Evolutionary conservation across 2,329 filamentous ascomycete genomes (phyloP), one percentile per base, ranked within the genome.

Genomic region (Aspergillus aculeatus): DNA sequence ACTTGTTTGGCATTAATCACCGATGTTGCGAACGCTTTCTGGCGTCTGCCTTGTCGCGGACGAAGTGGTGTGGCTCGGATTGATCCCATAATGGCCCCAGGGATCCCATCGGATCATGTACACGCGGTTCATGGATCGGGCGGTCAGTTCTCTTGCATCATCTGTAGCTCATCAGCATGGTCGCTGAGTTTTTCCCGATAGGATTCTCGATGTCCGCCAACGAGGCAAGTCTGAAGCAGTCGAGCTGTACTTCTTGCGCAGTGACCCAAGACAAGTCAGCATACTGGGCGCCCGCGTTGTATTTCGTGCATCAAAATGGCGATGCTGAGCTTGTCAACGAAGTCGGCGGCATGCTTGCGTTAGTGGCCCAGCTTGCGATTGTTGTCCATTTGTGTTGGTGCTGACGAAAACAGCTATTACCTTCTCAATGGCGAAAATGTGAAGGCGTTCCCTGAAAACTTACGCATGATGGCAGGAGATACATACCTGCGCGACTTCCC

Each of bases 41-140:
- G 91, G 91, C 91, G 92, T 72, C 90, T 96, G 84, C 89, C 91
- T 69, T 96, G 92, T 76, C 89, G 85, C 66, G 87, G 86, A 58
- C 83, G 84, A 50, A 81, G 87, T 65, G 90, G 87, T 63, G 74
- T 91, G 59, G 89, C 86, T 53, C 85, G 91, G 59, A 81, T 96
- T 47, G 92, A 96, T 71, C 92, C 92, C 19, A 81, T 96, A 58
- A 82, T 95, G 58, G 82, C 85, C 60, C 83, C 83, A 2, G 87
- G 86, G 53, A 67, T 70, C 21, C 63, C 86, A 35, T 84, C 87
- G 10, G 73, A 81, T 60, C 92, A 96, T 75, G 83, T 84, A 23
- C 92, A 96, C 75, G 80, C 86, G 16, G 84, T 95, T 68, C 87
- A 91, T 73, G 92, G 92, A 63, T 90, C 88, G 52, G 84, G 82